Evolutionary conservation across 257 asterid genomes (phyloP).

Genomic region (Nicotiana knightiana): DNA sequence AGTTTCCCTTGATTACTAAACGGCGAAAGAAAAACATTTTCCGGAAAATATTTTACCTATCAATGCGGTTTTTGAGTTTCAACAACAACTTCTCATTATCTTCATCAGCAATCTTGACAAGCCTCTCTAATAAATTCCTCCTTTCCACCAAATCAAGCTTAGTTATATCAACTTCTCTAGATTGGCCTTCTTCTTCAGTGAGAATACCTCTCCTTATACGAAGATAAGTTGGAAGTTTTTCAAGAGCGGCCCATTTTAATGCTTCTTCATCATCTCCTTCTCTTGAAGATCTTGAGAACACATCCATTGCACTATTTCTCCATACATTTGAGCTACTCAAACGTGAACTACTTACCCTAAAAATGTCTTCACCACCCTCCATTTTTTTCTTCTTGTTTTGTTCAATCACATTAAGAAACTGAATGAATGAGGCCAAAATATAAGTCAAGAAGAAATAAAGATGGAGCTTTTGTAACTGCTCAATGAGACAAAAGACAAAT

Average conservation of each 20-base stretch:
- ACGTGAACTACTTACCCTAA: slow-evolving; percentile 49
- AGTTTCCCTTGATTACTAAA: too few species aligned
- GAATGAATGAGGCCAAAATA: too few species aligned
- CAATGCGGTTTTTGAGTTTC: slow-evolving; percentile 56
- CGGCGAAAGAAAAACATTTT: too few species aligned
- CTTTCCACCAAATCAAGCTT: slow-evolving; percentile 59
- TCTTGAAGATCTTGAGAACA: slow-evolving; percentile 49
- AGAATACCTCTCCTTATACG: slow-evolving; percentile 66
- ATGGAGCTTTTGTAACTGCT: background rate
- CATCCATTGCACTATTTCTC: slow-evolving; percentile 66
- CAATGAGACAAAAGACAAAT: background rate
- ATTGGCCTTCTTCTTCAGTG: slow-evolving; percentile 43
- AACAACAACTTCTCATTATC: slow-evolving; percentile 76
- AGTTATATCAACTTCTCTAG: slow-evolving; percentile 51
- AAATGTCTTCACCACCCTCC: slow-evolving; percentile 49
- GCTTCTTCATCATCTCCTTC: slow-evolving; percentile 83
- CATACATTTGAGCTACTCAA: slow-evolving; percentile 63
- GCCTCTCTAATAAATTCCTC: slow-evolving; percentile 61
- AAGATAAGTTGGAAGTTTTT: slow-evolving; percentile 69
- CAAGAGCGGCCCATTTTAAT: slow-evolving; percentile 81
- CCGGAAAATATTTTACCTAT: slow-evolving; percentile 36
- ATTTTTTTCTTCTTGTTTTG: slow-evolving; percentile 9
- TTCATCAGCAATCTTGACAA: slow-evolving; percentile 61
- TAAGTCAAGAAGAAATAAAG: background rate
- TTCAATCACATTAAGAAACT: background rate